These are phyloP conservation scores for Linanthus parryae DNA, from an alignment of 148 eudicot species.

Conservation along the genomic window DNA sequence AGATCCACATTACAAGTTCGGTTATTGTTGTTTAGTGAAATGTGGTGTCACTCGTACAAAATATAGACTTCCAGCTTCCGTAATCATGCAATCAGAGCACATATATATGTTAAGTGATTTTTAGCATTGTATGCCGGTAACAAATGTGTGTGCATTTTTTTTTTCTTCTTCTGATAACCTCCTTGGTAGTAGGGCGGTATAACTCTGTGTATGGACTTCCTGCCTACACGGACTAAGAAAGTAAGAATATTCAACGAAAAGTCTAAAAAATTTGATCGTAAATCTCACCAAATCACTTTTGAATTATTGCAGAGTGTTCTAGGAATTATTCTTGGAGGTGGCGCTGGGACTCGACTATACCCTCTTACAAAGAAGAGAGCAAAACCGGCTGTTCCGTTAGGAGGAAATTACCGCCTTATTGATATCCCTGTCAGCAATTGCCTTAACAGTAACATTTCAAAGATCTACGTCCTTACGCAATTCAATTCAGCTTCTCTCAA, in stretches of 20 bases:
- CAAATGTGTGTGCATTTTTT: background rate
- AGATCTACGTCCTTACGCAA: constrained; percentile 88
- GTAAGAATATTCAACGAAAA: background rate
- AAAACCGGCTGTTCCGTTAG: constrained; percentile 92
- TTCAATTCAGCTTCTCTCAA: constrained; percentile 97
- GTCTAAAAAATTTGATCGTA: background rate
- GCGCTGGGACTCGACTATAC: constrained; percentile 95
- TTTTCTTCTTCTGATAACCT: background rate
- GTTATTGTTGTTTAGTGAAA: no score
- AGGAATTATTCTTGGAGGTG: constrained; percentile 98
- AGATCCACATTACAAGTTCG: background rate
- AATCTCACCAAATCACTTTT: background rate
- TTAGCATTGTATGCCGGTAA: background rate
- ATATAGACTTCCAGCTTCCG: no score
- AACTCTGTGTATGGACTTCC: no score
- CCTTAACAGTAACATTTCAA: constrained; percentile 79
- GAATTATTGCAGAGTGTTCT: constrained; percentile 65
- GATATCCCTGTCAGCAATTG: constrained; percentile 97
- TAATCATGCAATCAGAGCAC: no score
- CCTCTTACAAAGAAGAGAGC: constrained; percentile 95
- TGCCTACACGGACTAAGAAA: no score
- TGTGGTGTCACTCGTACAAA: no score
- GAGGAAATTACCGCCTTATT: constrained; percentile 86
- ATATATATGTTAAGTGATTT: no score
- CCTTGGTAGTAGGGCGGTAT: no score